Evolutionary conservation across 352 stramenopile genomes (phyloP), one percentile per base, ranked within the genome.

Genomic region (Peronospora farinosa): DNA sequence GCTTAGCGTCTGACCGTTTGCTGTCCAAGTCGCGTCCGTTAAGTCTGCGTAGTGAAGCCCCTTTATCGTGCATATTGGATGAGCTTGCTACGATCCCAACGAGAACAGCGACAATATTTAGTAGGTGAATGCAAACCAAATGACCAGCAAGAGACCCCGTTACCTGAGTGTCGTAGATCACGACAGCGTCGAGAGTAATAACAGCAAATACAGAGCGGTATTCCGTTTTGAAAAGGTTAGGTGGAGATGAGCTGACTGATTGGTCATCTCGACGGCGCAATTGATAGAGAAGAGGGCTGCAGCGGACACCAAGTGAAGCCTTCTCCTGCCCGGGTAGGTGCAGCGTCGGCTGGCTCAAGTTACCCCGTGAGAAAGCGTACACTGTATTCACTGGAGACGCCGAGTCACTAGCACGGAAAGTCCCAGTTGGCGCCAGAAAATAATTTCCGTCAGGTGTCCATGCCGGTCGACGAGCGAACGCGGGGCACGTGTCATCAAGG

Each of bases 131-230:
- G 13, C 9, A 5, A 37, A 23, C 7, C 25, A 0, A 40, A 43
- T 17, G 15, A 46, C 30, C 12, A 48, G n/a, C n/a, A 52, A 36
- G 31, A 16, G 13, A 33, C n/a, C n/a, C n/a, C 3, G 30, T 25
- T 58, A 90, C 78, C 76, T 97, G 74, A 5, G 95, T 97, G 61
- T 98, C 94, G 65, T 98, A 98, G 48, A 98, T 79, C n/a, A 97
- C 63, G 23, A 98, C 80, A 0, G 81, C 80, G 47, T 98, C 89
- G 28, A 96, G 73, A 21, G 92, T 98, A 28, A 97, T 78, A 12
- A 98, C 86, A 23, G 90, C 88, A 72, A 98, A 98, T 25, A 98
- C 63, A 27, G 82, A 85, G 38, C 88, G 79, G 40, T 91, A 78
- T 9, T 78, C 57, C 19, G 82, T 83, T 56, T 79, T 78, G 47